Percentiles rank a stretch among this genome's conserved stretches.
phyloP scores from a whole-genome alignment of 2,329 filamentous ascomycete genomes.

The Paraphaeosphaeria minitans region DNA sequence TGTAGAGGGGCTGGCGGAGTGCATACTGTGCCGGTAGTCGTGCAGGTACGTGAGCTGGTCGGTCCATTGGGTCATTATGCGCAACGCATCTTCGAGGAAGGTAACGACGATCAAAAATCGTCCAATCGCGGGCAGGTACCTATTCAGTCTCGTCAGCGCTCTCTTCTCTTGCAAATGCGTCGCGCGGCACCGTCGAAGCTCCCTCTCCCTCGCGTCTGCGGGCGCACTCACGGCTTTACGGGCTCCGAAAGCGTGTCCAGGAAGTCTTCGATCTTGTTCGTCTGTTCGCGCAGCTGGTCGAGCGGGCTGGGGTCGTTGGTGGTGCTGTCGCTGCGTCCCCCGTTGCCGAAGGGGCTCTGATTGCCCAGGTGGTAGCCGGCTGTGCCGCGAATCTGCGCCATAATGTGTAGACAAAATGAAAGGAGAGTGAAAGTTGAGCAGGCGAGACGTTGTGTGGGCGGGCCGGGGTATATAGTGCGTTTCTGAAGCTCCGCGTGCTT shows the following conservation, averaged over 20 bases:
- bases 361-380: constrained; percentile 84
- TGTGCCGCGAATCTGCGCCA: constrained; percentile 66
- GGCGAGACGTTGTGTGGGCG: constrained; percentile 31
- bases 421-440: constrained; percentile 23
- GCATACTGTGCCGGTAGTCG: constrained; percentile 87
- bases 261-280: constrained; percentile 96
- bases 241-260: constrained; percentile 88
- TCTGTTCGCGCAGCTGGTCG: constrained; percentile 90
- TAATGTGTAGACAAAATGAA: constrained; percentile 37
- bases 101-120: constrained; percentile 98
- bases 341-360: constrained; percentile 72
- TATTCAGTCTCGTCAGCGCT: constrained; percentile 51
- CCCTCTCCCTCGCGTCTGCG: not conserved
- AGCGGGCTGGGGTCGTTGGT: constrained; percentile 75
- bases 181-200: constrained; percentile 8
- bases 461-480: constrained; percentile 28
- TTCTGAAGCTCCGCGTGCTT: constrained; percentile 31
- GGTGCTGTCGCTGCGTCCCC: constrained; percentile 60
- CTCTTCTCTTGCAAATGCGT: constrained; percentile 2
- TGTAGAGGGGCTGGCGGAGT: not conserved
- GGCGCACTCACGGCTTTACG: constrained; percentile 81
- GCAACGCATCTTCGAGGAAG: constrained; percentile 93
- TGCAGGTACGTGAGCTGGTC: constrained; percentile 93
- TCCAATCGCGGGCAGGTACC: constrained; percentile 92
- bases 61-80: constrained; percentile 96